These are phyloP conservation scores for Jackrogersella multiformis DNA, from an alignment of 495 filamentous ascomycete species.

Conservation along the genomic window DNA sequence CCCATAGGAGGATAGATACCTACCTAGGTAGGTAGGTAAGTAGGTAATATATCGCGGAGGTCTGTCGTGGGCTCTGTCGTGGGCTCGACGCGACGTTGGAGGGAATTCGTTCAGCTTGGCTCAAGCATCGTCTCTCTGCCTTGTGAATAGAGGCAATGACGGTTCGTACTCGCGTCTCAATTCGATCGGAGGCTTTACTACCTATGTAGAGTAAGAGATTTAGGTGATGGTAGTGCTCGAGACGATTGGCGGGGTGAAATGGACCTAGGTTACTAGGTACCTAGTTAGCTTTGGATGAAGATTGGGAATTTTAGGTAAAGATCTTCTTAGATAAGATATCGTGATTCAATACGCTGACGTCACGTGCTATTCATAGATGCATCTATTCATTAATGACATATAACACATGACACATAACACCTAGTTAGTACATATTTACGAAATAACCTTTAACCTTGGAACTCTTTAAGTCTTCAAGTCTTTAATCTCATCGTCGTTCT, in stretches of 20 bases:
- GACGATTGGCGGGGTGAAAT: conserved; percentile 1
- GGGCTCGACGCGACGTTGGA: conserved; percentile 33
- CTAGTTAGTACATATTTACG: not conserved
- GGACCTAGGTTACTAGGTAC: not conserved
- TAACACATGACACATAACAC: too few relatives aligned
- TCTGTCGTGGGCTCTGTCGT: conserved; percentile 13
- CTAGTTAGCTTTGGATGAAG: too few relatives aligned
- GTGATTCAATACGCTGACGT: conserved; percentile 21
- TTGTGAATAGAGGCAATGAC: not conserved
- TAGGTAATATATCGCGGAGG: conserved; percentile 8
- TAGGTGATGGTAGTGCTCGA: not conserved
- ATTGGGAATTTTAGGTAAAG: not conserved
- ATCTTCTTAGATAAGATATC: conserved; percentile 8
- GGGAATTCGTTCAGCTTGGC: conserved; percentile 24
- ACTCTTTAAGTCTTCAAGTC: too few relatives aligned
- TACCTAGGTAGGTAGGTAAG: too few relatives aligned
- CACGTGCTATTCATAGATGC: conserved; percentile 19
- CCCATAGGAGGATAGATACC: too few relatives aligned
- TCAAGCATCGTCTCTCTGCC: conserved; percentile 25
- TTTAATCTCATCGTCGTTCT: too few relatives aligned
- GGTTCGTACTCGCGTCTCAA: not conserved
- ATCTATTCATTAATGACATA: not conserved
- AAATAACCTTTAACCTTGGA: not conserved
- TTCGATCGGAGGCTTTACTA: conserved; percentile 3
- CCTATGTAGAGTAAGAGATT: not conserved